A percentile compares a stretch with the other conserved stretches of the same genome.
These are phyloP conservation scores for Ceratocystis cacaofunesta DNA, from an alignment of 2,329 filamentous ascomycete species.

Conservation along the genomic window DNA sequence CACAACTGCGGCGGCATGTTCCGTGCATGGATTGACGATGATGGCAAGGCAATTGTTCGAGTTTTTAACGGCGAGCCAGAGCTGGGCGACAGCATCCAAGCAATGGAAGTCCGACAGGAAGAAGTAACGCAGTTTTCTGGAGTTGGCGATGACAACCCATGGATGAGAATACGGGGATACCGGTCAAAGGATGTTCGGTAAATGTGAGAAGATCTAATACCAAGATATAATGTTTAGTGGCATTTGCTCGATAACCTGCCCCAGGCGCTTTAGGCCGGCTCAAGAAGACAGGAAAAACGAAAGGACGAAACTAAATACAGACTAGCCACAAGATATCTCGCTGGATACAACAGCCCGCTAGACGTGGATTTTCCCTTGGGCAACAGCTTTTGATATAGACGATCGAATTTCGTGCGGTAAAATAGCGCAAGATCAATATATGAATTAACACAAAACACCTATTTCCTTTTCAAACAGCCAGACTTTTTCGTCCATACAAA, in stretches of 20 bases:
- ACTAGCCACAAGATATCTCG: neutral
- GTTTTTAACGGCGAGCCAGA: conserved; percentile 25
- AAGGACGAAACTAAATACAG: neutral
- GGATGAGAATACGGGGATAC: conserved; percentile 12
- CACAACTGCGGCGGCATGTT: conserved; percentile 86
- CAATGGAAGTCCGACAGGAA: conserved; percentile 7
- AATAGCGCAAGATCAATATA: neutral
- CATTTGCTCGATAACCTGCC: neutral
- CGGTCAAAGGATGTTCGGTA: conserved; percentile 12
- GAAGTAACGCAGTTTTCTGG: conserved; percentile 7
- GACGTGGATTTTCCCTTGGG: neutral
- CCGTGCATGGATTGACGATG: conserved; percentile 56
- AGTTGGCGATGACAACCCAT: conserved; percentile 7
- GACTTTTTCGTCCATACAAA: conserved; percentile 12
- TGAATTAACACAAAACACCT: neutral
- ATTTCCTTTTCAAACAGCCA: conserved; percentile 4
- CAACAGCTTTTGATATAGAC: neutral
- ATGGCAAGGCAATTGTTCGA: conserved; percentile 41
- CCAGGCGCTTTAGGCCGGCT: no score
- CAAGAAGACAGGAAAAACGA: neutral
- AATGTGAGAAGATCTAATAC: neutral
- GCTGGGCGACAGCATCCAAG: conserved; percentile 2
- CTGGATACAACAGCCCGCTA: no score
- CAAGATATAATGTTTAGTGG: neutral
- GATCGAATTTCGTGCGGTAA: neutral